Evolutionary conservation across 768 basidiomycete genomes (phyloP).

Genomic region (Polyporus arcularius): DNA sequence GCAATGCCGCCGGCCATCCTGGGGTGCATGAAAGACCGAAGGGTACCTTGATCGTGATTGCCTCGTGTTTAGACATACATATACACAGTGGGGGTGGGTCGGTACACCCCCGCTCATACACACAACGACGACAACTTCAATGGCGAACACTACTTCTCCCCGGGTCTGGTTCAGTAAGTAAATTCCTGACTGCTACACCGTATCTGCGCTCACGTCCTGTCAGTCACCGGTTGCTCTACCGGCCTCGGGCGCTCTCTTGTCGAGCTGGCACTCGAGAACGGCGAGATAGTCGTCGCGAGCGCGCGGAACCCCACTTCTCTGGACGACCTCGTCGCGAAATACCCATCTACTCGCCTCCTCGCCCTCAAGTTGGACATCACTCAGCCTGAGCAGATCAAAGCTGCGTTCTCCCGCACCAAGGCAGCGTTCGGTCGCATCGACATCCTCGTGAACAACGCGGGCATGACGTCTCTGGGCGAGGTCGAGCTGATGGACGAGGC

Average conservation of each 20-base stretch:
- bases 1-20: too few relatives aligned
- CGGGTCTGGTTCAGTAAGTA: constrained; percentile 22
- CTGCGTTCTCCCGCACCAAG: constrained; percentile 20
- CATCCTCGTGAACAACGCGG: constrained; percentile 32
- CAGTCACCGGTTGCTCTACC: constrained; percentile 29
- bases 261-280: constrained; percentile 23
- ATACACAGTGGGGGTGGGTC: too few relatives aligned
- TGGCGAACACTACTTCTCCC: not conserved
- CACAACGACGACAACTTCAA: too few relatives aligned
- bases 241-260: constrained; percentile 27
- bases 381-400: constrained; percentile 4
- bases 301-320: constrained; percentile 25
- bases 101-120: too few relatives aligned
- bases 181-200: not conserved
- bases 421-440: constrained; percentile 25
- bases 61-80: too few relatives aligned
- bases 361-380: constrained; percentile 28
- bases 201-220: not conserved
- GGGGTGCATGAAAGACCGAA: too few relatives aligned
- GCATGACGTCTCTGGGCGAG: constrained; percentile 17
- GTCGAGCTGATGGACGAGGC: constrained; percentile 23
- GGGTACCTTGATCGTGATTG: too few relatives aligned
- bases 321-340: constrained; percentile 20
- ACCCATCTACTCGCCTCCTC: constrained; percentile 17
- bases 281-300: constrained; percentile 28